phyloP scores from a whole-genome alignment of 2,329 filamentous ascomycete species.

The Tolypocladium amazonense region DNA sequence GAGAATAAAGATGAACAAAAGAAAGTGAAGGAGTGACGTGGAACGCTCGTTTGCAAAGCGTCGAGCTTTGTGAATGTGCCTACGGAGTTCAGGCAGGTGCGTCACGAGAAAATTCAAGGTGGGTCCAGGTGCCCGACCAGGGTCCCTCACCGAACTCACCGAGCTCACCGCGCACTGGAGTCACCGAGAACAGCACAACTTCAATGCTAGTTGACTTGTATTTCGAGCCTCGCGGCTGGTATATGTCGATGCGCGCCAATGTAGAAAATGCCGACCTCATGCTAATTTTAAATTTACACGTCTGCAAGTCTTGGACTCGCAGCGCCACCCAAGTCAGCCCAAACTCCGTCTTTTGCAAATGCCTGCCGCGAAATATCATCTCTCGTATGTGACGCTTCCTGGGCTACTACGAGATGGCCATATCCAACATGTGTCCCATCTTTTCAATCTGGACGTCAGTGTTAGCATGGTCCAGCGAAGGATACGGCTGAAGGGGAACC shows the following conservation, averaged over 20 bases:
- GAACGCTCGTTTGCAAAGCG: neutral
- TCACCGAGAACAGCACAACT: neutral
- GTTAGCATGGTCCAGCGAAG: slow-evolving; percentile 9
- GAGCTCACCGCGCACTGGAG: neutral
- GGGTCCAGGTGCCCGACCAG: neutral
- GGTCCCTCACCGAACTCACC: neutral
- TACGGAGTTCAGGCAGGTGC: neutral
- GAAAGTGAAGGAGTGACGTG: neutral
- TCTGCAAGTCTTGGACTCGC: neutral
- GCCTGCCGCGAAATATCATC: neutral
- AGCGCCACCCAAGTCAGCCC: neutral
- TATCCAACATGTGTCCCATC: slow-evolving; percentile 72
- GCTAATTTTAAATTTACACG: neutral
- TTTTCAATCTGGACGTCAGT: slow-evolving; percentile 56
- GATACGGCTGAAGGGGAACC: slow-evolving; percentile 15
- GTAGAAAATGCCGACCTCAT: neutral
- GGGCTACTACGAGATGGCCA: slow-evolving; percentile 22
- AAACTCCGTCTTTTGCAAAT: slow-evolving; percentile 1
- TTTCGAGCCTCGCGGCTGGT: neutral
- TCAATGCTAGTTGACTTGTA: neutral
- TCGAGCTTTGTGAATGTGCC: neutral
- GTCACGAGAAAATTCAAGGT: neutral
- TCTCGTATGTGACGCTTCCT: neutral
- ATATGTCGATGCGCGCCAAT: neutral
- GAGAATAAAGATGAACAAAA: neutral